These are phyloP conservation scores for Bolboschoenoplectus hybrid DNA, from an alignment of 202 grass and related monocot genomes.

Conservation along the genomic window DNA sequence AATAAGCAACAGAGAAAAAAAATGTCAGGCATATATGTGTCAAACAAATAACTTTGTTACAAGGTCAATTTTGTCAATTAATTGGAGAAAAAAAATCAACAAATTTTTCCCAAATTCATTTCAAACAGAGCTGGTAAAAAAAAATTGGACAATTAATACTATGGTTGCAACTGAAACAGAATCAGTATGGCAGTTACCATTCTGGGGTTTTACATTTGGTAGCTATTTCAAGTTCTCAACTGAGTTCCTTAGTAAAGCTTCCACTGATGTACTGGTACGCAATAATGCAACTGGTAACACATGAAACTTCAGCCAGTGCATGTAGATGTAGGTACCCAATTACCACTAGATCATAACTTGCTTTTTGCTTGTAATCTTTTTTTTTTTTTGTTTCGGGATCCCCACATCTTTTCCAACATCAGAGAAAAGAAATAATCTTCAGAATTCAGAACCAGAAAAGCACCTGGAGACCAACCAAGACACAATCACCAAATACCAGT, in stretches of 20 bases:
- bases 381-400: neutral
- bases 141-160: neutral
- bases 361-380: neutral
- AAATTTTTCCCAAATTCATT: conserved; percentile 17
- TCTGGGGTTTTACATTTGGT: neutral
- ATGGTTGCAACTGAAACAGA: neutral
- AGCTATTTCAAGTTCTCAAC: neutral
- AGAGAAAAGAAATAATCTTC: neutral
- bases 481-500: conserved; percentile 82
- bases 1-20: conserved; percentile 40
- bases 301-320: neutral
- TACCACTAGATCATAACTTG: conserved; percentile 23
- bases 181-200: neutral
- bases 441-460: neutral
- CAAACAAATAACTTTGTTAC: conserved; percentile 12
- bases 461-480: conserved; percentile 95
- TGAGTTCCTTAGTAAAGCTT: neutral
- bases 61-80: conserved; percentile 16
- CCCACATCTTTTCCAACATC: conserved; percentile 22
- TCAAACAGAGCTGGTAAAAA: neutral
- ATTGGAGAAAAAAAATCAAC: neutral
- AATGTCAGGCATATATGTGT: conserved; percentile 34
- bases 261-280: conserved; percentile 13
- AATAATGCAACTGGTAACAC: conserved; percentile 9
- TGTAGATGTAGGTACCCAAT: neutral